A percentile compares a stretch with the other conserved stretches of the same genome.
Conservation (phyloP, 495 filamentous ascomycete genomes). For the Recurvomyces mirabilis region DNA sequence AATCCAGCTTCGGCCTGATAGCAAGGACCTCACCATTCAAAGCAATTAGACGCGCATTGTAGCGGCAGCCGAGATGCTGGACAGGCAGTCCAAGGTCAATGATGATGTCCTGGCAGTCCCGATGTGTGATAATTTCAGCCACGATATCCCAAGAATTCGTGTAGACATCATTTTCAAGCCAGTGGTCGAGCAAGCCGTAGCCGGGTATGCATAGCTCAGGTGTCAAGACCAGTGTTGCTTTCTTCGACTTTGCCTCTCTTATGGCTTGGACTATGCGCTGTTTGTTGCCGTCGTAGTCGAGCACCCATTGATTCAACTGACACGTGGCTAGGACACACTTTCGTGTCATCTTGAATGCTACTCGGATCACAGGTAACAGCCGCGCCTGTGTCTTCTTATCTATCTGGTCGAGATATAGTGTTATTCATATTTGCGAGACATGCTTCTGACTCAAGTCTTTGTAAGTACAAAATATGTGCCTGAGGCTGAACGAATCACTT, state of each 20-base stretch:
- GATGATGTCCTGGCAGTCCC: constrained; percentile 61
- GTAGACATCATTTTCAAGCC: constrained; percentile 44
- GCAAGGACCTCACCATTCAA: constrained; percentile 36
- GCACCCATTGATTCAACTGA: constrained; percentile 39
- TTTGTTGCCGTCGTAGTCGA: constrained; percentile 71
- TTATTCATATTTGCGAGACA: too few relatives aligned
- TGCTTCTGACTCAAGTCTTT: too few relatives aligned
- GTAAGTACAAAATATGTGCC: too few relatives aligned
- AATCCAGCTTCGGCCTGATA: constrained; percentile 73
- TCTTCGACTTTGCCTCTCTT: constrained; percentile 53
- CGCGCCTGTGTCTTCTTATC: too few relatives aligned
- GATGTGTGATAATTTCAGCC: constrained; percentile 49
- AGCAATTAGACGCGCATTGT: constrained; percentile 63
- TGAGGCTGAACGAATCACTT: too few relatives aligned
- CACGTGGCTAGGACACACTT: constrained; percentile 35
- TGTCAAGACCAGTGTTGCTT: constrained; percentile 63
- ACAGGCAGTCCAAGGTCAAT: constrained; percentile 44
- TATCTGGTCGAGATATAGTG: too few relatives aligned
- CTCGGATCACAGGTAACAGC: too few relatives aligned
- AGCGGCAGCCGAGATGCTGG: constrained; percentile 54
- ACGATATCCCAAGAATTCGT: constrained; percentile 56
- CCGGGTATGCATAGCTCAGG: constrained; percentile 63
- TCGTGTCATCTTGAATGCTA: constrained; percentile 16
- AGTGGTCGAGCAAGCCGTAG: constrained; percentile 65
- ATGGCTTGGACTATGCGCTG: constrained; percentile 68